A percentile compares a stretch with the other conserved stretches of the same genome.
These are phyloP conservation scores for Gyromitra esculenta DNA, from an alignment of 2,329 filamentous ascomycete genomes.

Conservation along the genomic window DNA sequence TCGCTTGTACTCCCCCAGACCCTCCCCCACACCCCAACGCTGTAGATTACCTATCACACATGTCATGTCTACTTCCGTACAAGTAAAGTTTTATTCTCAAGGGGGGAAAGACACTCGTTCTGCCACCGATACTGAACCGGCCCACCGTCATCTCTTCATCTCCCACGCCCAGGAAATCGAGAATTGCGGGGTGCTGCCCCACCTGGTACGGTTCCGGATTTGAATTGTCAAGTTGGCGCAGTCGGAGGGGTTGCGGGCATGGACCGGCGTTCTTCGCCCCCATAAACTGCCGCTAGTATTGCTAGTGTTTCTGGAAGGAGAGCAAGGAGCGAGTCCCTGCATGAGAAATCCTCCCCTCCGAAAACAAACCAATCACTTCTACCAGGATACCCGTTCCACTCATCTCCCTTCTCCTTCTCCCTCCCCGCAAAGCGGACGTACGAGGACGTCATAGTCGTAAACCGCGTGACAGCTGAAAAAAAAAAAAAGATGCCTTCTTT, in stretches of 20 bases:
- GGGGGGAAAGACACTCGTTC: conserved; percentile 11
- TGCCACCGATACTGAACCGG: conserved; percentile 38
- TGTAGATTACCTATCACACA: conserved; percentile 39
- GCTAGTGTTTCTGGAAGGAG: conserved; percentile 46
- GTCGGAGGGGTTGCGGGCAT: conserved; percentile 31
- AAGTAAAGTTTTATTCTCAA: conserved; percentile 13
- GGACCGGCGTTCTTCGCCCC: conserved; percentile 29
- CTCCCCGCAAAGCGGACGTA: conserved; percentile 45
- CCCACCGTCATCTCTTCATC: conserved; percentile 47
- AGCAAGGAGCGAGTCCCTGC: conserved; percentile 42
- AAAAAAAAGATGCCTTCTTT: conserved; percentile 17
- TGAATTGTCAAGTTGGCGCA: conserved; percentile 30
- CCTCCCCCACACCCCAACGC: neutral
- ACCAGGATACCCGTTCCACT: conserved; percentile 43
- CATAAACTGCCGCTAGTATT: conserved; percentile 41
- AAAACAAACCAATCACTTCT: conserved; percentile 49
- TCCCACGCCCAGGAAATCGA: conserved; percentile 44
- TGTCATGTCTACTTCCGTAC: conserved; percentile 16
- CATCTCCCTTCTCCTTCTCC: conserved; percentile 23
- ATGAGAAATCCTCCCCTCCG: conserved; percentile 37
- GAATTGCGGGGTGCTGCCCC: conserved; percentile 49
- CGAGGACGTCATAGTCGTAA: conserved; percentile 46
- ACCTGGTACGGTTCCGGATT: conserved; percentile 37
- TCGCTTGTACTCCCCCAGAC: conserved; percentile 35
- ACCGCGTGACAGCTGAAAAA: conserved; percentile 42